phyloP scores from a whole-genome alignment of 805 yeast genomes.

The Zygosaccharomyces siamensis region DNA sequence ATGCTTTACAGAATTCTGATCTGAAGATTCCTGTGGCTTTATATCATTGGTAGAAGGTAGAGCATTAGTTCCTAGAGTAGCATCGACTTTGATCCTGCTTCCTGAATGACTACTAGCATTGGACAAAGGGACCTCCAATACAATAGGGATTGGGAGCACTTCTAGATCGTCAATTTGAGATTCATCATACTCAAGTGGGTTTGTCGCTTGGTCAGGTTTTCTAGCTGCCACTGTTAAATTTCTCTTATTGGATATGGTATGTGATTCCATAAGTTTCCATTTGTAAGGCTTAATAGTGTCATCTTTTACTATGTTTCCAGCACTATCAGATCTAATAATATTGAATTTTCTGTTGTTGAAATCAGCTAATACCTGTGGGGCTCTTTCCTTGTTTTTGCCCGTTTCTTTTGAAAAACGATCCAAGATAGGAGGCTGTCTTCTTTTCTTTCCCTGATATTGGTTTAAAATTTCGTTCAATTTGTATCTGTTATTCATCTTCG shows the following conservation, averaged over 20 bases:
- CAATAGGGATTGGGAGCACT: slow-evolving; percentile 25
- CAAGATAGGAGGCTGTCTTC: slow-evolving; percentile 29
- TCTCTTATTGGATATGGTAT: background rate
- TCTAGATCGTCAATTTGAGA: slow-evolving; percentile 21
- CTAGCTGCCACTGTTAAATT: background rate
- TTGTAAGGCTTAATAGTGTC: slow-evolving; percentile 10
- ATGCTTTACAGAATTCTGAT: background rate
- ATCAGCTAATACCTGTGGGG: slow-evolving; percentile 10
- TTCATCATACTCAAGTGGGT: slow-evolving; percentile 23
- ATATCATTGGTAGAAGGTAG: background rate
- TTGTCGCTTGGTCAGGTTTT: slow-evolving; percentile 1
- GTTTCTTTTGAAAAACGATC: slow-evolving; percentile 12
- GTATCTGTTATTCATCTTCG: slow-evolving; percentile 34
- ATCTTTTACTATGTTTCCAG: background rate
- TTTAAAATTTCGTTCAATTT: slow-evolving; percentile 37
- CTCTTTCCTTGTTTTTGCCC: slow-evolving; percentile 6
- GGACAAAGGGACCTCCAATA: slow-evolving; percentile 10
- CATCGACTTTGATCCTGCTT: background rate
- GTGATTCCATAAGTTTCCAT: slow-evolving; percentile 9
- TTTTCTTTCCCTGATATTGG: slow-evolving; percentile 24
- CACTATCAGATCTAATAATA: background rate
- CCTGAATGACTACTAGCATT: background rate
- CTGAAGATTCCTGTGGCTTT: background rate
- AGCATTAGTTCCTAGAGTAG: background rate
- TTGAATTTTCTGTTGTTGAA: slow-evolving; percentile 8